A percentile compares a stretch with the other conserved stretches of the same genome.
phyloP scores from a whole-genome alignment of 1,139 yeast species.

The Geotrichum cucujoidarum region DNA sequence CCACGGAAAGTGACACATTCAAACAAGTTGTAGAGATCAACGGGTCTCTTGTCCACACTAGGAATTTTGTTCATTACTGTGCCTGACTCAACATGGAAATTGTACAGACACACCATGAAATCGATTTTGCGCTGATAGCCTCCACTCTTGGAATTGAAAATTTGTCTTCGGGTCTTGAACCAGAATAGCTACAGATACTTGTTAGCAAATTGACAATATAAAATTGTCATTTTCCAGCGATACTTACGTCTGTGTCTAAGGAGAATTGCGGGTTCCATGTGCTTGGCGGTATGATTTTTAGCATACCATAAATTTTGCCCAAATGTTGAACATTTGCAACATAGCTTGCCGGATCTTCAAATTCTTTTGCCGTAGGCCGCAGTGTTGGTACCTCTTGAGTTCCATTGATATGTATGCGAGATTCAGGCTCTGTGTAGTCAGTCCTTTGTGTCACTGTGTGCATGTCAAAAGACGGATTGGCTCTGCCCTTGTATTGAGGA shows the following conservation, averaged over 20 bases:
- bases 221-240: too few relatives aligned
- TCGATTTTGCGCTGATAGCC: conserved; percentile 29
- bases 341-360: conserved; percentile 44
- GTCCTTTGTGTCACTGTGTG: conserved; percentile 34
- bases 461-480: conserved; percentile 42
- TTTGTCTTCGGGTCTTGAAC: conserved; percentile 54
- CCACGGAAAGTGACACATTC: conserved; percentile 38
- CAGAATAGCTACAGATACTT: conserved; percentile 33
- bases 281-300: conserved; percentile 58
- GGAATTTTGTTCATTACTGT: conserved; percentile 34
- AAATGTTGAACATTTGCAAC: conserved; percentile 45
- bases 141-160: conserved; percentile 39
- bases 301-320: conserved; percentile 63
- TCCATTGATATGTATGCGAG: conserved; percentile 17
- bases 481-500: conserved; percentile 43
- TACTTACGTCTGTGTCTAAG: conserved; percentile 45
- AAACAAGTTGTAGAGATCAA: conserved; percentile 38
- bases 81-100: conserved; percentile 35
- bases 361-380: conserved; percentile 44
- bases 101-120: conserved; percentile 33
- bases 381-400: conserved; percentile 46
- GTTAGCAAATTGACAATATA: too few relatives aligned
- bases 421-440: background rate
- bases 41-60: conserved; percentile 36
- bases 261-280: conserved; percentile 41